Conservation (phyloP, 2,329 filamentous ascomycete genomes). For the Chaetomium sp. region DNA sequence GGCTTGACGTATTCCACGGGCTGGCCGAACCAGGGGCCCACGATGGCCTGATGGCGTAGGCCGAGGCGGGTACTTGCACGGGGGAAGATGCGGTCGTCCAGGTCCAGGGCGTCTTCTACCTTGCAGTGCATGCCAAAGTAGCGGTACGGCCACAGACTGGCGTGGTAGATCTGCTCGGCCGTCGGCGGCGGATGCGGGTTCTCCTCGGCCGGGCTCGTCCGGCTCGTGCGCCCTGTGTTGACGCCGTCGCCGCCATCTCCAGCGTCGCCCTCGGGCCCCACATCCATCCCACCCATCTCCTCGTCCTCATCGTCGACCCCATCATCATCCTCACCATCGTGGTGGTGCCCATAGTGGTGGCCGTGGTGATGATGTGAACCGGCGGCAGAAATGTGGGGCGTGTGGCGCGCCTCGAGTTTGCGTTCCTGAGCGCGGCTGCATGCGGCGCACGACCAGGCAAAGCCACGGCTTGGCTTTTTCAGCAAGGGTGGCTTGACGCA, state of each 20-base stretch:
- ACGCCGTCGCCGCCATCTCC: conserved; percentile 27
- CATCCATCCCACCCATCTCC: conserved; percentile 39
- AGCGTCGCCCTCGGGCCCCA: too few relatives aligned
- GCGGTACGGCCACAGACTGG: conserved; percentile 91
- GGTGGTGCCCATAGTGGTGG: conserved; percentile 47
- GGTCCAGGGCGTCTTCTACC: conserved; percentile 90
- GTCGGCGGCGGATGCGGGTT: conserved; percentile 57
- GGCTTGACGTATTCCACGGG: conserved; percentile 89
- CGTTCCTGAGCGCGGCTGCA: conserved; percentile 95
- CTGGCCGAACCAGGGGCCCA: conserved; percentile 76
- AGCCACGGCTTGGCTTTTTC: conserved; percentile 95
- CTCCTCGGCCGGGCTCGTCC: conserved; percentile 59
- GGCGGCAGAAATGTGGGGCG: conserved; percentile 58
- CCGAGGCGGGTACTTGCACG: conserved; percentile 89
- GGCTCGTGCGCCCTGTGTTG: conserved; percentile 38
- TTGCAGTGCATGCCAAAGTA: conserved; percentile 95
- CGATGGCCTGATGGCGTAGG: conserved; percentile 82
- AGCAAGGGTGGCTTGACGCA: conserved; percentile 86
- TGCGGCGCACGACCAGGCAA: conserved; percentile 94
- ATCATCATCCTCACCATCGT: conserved; percentile 61
- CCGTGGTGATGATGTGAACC: too few relatives aligned
- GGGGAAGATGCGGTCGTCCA: conserved; percentile 95
- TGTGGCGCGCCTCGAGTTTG: conserved; percentile 83
- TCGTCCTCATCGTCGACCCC: conserved; percentile 67
- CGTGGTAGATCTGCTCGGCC: conserved; percentile 82